phyloP scores from a whole-genome alignment of 139 green algal species.

The Choricystis sp. region DNA sequence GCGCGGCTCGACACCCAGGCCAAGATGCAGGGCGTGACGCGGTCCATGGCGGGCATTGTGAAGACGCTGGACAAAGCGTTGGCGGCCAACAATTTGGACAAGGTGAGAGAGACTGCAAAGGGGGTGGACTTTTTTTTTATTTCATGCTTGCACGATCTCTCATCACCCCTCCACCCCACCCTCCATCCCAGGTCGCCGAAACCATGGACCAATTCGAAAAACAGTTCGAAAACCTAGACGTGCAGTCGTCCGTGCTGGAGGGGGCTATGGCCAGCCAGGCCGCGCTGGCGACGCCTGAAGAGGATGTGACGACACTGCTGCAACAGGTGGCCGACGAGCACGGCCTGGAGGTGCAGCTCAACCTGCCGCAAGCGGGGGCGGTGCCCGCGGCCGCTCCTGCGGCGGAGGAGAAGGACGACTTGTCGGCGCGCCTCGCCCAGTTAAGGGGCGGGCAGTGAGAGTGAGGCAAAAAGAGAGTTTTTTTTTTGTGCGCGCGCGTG shows the following conservation, averaged over 20 bases:
- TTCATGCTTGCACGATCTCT: neutral
- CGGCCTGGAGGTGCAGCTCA: conserved; percentile 53
- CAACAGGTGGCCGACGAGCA: conserved; percentile 82
- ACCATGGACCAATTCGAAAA: conserved; percentile 94
- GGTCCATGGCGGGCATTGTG: conserved; percentile 89
- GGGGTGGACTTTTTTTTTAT: conserved; percentile 40
- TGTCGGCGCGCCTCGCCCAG: conserved; percentile 54
- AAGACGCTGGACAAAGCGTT: conserved; percentile 76
- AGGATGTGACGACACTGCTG: conserved; percentile 83
- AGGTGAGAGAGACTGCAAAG: conserved; percentile 68
- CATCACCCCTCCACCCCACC: neutral
- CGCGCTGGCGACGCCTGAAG: conserved; percentile 73
- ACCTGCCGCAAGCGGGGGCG: conserved; percentile 37
- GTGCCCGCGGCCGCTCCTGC: conserved; percentile 3
- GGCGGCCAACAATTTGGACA: conserved; percentile 79
- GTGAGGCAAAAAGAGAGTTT: neutral
- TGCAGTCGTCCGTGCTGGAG: conserved; percentile 80
- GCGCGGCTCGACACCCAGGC: conserved; percentile 74
- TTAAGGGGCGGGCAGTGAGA: conserved; percentile 12
- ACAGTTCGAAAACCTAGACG: conserved; percentile 93
- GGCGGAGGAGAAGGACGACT: conserved; percentile 38
- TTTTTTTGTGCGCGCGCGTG: neutral
- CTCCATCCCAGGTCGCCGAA: conserved; percentile 15
- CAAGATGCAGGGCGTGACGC: conserved; percentile 67
- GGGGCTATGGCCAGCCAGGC: conserved; percentile 76